phyloP scores from a whole-genome alignment of 2,329 filamentous ascomycete species.

The Monosporascus sp. region DNA sequence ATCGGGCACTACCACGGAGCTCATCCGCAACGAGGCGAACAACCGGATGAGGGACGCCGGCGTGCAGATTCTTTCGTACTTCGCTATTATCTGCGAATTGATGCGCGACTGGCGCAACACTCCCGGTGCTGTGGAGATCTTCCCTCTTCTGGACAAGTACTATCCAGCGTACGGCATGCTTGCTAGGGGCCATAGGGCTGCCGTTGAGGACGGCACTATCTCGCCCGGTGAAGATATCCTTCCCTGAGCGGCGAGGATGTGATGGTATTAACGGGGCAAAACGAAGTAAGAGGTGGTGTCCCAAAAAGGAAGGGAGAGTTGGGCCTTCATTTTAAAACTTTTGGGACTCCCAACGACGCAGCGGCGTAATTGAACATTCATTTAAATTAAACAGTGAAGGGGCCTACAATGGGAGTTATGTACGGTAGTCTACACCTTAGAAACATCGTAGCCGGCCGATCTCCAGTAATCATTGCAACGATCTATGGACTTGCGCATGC shows the following conservation, averaged over 20 bases:
- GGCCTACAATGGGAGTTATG: too few species aligned
- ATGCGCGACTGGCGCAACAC: conserved; percentile 64
- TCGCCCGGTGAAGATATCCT: conserved; percentile 44
- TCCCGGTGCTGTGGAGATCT: conserved; percentile 47
- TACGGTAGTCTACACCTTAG: too few species aligned
- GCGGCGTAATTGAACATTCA: too few species aligned
- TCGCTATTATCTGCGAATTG: conserved; percentile 60
- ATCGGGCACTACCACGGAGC: conserved; percentile 57
- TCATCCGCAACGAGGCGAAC: conserved; percentile 60
- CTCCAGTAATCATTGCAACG: too few species aligned
- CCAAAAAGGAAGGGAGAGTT: too few species aligned
- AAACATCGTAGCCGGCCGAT: too few species aligned
- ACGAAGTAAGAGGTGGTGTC: neutral
- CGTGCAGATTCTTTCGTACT: conserved; percentile 57
- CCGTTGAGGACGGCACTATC: conserved; percentile 54
- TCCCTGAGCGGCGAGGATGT: conserved; percentile 1
- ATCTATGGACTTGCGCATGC: too few species aligned
- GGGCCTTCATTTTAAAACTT: too few species aligned
- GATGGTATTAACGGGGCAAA: neutral
- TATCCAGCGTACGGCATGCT: conserved; percentile 60
- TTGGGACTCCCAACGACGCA: too few species aligned
- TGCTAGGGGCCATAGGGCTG: conserved; percentile 55
- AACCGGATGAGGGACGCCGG: conserved; percentile 61
- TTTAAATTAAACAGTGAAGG: too few species aligned
- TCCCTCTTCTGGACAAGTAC: conserved; percentile 61